Base-by-base conservation (phyloP, 805 yeast species). In the Candida dendrica region DNA sequence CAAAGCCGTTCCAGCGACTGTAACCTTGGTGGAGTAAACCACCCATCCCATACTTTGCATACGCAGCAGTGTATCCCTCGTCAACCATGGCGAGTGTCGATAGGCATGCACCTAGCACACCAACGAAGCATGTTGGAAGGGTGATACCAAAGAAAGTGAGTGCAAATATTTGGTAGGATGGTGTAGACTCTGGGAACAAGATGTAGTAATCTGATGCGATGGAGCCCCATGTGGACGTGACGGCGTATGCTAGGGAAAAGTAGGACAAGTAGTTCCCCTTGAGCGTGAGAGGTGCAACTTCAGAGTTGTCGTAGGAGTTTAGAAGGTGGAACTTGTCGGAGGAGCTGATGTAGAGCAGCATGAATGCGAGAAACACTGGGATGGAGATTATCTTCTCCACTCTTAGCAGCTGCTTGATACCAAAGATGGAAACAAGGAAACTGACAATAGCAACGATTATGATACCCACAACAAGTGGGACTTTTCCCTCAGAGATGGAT, bases 191-290 rank as follows among this genome's bases (percentile, higher is more conserved):
- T 1, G 95, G 95, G 51, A 87, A 79, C 39, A 86, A 68, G 38
- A 88, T 76, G 59, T 85, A 85, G 60, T 88, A 88, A 61, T 88
- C 96, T 0, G 90, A 72, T 0, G 95, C 86, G 46, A 85, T 75
- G 2, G 90, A 81, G 36, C 95, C 90, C 96, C 96, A 88, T 1
- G 96, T 85, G 3, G 87, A 75, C 3, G 95, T 86, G 37, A 83
- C 79, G 24, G 95, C 79, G 54, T 84, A 85, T 36, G 81, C 71
- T 42, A 86, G 68, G 1, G 88, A 74, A 52, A 87, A 84, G 60
- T 79, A 84, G 13, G 86, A 75, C 24, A 87, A 59, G 72, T 84
- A 75, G 53, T 78, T 74, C n/a, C 95, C 95, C 40, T 69, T 68
- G 4, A 74, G 61, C 0, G 84, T 75, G 14, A 56, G 47, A 3